Percentiles rank a stretch among this genome's conserved stretches.
Evolutionary conservation across 2,329 filamentous ascomycete species (phyloP).

Genomic region (Venturiaceae sp.): DNA sequence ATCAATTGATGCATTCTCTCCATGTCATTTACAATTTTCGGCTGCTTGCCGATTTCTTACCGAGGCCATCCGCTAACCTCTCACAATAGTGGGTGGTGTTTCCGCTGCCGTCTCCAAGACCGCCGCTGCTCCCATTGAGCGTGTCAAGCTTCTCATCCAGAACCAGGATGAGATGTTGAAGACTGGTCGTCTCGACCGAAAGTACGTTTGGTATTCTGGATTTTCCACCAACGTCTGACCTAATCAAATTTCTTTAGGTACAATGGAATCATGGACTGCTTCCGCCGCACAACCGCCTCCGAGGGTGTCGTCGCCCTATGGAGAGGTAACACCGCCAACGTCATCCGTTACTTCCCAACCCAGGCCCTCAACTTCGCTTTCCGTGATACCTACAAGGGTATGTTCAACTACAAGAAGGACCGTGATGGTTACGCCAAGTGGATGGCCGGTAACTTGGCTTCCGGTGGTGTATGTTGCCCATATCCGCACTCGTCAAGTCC

Average conservation of each 20-base stretch:
- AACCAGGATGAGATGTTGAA: slow-evolving; percentile 99
- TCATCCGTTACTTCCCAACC: slow-evolving; percentile 99
- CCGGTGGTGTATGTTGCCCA: slow-evolving; percentile 77
- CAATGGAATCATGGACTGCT: slow-evolving; percentile 89
- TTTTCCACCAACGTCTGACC: background rate
- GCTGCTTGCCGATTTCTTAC: background rate
- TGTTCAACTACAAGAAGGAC: slow-evolving; percentile 99
- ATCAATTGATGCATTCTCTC: slow-evolving; percentile 14
- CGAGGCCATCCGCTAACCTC: background rate
- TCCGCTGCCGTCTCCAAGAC: slow-evolving; percentile 99
- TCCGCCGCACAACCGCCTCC: slow-evolving; percentile 77
- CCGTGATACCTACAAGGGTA: slow-evolving; percentile 99
- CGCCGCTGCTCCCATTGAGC: slow-evolving; percentile 98
- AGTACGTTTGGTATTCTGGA: slow-evolving; percentile 48
- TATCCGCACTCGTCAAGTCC: slow-evolving; percentile 10
- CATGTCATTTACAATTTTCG: background rate
- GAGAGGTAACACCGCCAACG: slow-evolving; percentile 99
- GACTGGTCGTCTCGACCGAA: slow-evolving; percentile 93
- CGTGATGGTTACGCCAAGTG: slow-evolving; percentile 96
- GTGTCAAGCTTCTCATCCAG: slow-evolving; percentile 99
- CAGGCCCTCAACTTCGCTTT: slow-evolving; percentile 99
- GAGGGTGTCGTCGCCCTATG: slow-evolving; percentile 95
- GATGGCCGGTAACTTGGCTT: slow-evolving; percentile 99
- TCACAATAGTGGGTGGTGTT: slow-evolving; percentile 85
- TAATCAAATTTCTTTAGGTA: slow-evolving; percentile 38